Conservation (phyloP, 805 yeast species). For the Jamesozyma jinghongensis region DNA sequence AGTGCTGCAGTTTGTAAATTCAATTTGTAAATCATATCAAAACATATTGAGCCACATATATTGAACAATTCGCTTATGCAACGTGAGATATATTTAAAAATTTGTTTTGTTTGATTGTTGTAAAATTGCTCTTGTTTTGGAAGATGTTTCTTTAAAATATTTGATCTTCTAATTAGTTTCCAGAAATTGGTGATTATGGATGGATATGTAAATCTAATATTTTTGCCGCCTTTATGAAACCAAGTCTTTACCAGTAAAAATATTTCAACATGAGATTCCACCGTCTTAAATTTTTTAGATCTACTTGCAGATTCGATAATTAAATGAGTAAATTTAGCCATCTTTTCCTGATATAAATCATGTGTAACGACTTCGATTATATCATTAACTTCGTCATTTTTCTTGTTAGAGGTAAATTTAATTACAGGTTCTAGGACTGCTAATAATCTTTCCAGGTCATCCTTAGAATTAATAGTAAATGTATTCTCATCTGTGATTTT, state of each 20-base stretch:
- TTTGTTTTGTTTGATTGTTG: slow-evolving; percentile 32
- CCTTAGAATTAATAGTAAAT: slow-evolving; percentile 13
- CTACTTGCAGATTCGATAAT: slow-evolving; percentile 32
- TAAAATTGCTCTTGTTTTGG: slow-evolving; percentile 13
- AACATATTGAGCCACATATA: slow-evolving; percentile 21
- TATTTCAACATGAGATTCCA: slow-evolving; percentile 30
- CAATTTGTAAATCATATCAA: slow-evolving; percentile 32
- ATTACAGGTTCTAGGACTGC: slow-evolving; percentile 19
- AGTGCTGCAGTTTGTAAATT: slow-evolving; percentile 60
- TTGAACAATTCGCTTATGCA: slow-evolving; percentile 57
- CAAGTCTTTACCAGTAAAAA: slow-evolving; percentile 27
- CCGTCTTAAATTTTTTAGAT: slow-evolving; percentile 6
- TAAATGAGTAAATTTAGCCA: slow-evolving; percentile 66
- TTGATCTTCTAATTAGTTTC: slow-evolving; percentile 45
- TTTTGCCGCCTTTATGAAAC: slow-evolving; percentile 36
- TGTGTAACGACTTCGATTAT: not conserved
- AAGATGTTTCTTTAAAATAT: slow-evolving; percentile 18
- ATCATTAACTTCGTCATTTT: not conserved
- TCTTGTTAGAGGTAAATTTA: not conserved
- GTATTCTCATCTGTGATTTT: not conserved
- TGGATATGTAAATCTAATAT: slow-evolving; percentile 63
- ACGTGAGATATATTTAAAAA: slow-evolving; percentile 68
- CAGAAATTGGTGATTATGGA: slow-evolving; percentile 58
- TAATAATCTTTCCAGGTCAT: slow-evolving; percentile 17
- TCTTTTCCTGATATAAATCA: slow-evolving; percentile 40